These are phyloP conservation scores for Thelonectria blattea DNA, from an alignment of 2,329 filamentous ascomycete species.

Conservation along the genomic window DNA sequence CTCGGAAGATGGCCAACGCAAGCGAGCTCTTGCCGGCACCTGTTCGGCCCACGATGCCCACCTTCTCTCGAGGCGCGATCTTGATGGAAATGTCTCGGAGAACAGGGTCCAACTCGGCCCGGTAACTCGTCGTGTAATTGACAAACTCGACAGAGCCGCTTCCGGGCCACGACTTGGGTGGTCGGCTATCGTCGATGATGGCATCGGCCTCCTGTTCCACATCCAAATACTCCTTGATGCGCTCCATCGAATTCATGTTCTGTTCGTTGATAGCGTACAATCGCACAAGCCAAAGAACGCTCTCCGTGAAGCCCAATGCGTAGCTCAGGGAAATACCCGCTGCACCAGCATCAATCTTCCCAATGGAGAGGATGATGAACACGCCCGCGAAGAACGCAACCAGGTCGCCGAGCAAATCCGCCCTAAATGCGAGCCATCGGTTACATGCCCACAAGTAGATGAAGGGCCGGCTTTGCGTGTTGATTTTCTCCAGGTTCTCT, in stretches of 20 bases:
- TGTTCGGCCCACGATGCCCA: constrained; percentile 94
- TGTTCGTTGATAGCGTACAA: constrained; percentile 96
- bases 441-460: constrained; percentile 97
- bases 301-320: constrained; percentile 95
- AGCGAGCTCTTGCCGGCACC: constrained; percentile 97
- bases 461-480: constrained; percentile 90
- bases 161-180: constrained; percentile 81
- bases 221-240: constrained; percentile 95
- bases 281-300: constrained; percentile 93
- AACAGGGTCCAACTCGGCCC: constrained; percentile 85
- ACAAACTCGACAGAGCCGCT: constrained; percentile 87
- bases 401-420: constrained; percentile 87
- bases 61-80: constrained; percentile 85
- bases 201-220: constrained; percentile 90
- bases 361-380: constrained; percentile 85
- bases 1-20: constrained; percentile 90
- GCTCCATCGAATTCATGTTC: constrained; percentile 99
- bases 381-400: constrained; percentile 93
- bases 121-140: constrained; percentile 87
- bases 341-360: constrained; percentile 84
- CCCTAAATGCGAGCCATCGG: constrained; percentile 92
- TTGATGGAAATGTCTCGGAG: constrained; percentile 84
- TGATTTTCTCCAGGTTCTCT: constrained; percentile 87
- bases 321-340: constrained; percentile 95
- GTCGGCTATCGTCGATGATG: constrained; percentile 78